Evolutionary conservation across 83 land plant genomes (phyloP).

Genomic region (Isoetes engelmannii): DNA sequence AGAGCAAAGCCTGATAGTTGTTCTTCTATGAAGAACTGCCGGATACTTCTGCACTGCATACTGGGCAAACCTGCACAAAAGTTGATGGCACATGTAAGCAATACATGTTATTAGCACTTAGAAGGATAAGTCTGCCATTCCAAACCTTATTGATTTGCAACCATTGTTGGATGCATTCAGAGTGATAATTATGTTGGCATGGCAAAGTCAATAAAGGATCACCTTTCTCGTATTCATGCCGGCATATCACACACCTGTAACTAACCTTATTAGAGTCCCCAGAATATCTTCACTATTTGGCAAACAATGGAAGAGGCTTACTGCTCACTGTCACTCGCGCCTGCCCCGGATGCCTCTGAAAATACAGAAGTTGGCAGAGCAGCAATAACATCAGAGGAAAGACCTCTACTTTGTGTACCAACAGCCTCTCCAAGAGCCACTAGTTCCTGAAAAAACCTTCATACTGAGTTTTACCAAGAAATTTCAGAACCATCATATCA

Average conservation of each 20-base stretch:
- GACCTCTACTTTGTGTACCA: conserved; percentile 56
- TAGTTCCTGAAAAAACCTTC: conserved; percentile 36
- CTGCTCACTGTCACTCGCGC: neutral
- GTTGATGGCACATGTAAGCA: too few relatives aligned
- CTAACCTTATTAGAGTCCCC: neutral
- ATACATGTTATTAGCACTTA: neutral
- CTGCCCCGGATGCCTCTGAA: conserved; percentile 14
- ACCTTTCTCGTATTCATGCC: conserved; percentile 54
- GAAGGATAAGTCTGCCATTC: neutral
- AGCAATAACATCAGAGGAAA: conserved; percentile 42
- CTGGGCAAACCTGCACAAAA: too few relatives aligned
- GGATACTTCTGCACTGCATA: too few relatives aligned
- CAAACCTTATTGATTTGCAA: conserved; percentile 60
- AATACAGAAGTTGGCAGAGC: conserved; percentile 43
- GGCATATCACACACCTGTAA: conserved; percentile 65
- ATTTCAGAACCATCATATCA: neutral
- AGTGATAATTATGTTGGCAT: conserved; percentile 59
- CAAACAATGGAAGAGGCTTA: neutral
- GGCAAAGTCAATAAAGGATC: conserved; percentile 47
- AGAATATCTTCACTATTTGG: neutral
- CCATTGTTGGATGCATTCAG: conserved; percentile 52
- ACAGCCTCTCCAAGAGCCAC: conserved; percentile 60
- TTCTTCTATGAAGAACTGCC: too few relatives aligned
- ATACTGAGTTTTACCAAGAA: neutral
- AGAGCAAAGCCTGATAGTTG: too few relatives aligned